Percentiles rank a stretch among this genome's conserved stretches.
Conservation (phyloP, 2,329 filamentous ascomycete genomes). For the Fusarium succisae region DNA sequence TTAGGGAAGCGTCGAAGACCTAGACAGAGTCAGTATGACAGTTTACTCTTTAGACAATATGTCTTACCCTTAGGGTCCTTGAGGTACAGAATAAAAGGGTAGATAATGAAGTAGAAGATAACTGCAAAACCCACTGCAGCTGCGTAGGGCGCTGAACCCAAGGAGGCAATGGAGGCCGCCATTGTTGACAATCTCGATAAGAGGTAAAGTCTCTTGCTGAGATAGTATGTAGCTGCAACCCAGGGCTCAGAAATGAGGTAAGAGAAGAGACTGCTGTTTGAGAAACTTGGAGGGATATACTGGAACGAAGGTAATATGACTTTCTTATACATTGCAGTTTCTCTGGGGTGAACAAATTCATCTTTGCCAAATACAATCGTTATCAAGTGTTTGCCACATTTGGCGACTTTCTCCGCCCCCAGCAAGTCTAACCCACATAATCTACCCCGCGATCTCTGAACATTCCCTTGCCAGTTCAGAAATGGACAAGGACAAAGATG, state of each 20-base stretch:
- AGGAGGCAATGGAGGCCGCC: neutral
- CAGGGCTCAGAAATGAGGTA: too few species aligned
- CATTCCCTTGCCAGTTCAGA: neutral
- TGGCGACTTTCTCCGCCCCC: neutral
- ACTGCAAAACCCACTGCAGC: constrained; percentile 6
- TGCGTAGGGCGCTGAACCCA: constrained; percentile 32
- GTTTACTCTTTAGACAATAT: fast-evolving
- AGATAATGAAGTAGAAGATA: constrained; percentile 21
- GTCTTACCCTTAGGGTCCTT: constrained; percentile 48
- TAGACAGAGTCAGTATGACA: neutral
- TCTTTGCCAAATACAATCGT: neutral
- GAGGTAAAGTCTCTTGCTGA: neutral
- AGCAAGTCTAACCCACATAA: neutral
- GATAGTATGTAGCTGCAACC: too few species aligned
- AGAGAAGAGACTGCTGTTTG: neutral
- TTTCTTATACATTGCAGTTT: neutral
- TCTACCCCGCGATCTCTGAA: neutral
- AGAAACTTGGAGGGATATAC: fast-evolving
- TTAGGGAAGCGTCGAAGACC: constrained; percentile 23
- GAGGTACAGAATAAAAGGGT: constrained; percentile 19
- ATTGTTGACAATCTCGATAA: neutral
- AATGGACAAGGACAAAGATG: neutral
- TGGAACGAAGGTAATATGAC: fast-evolving
- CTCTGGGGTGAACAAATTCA: too few species aligned
- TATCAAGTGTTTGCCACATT: neutral